These are phyloP conservation scores for Rhizoclosmatium sp. DNA, from an alignment of 192 early-diverging fungal species.

Conservation along the genomic window DNA sequence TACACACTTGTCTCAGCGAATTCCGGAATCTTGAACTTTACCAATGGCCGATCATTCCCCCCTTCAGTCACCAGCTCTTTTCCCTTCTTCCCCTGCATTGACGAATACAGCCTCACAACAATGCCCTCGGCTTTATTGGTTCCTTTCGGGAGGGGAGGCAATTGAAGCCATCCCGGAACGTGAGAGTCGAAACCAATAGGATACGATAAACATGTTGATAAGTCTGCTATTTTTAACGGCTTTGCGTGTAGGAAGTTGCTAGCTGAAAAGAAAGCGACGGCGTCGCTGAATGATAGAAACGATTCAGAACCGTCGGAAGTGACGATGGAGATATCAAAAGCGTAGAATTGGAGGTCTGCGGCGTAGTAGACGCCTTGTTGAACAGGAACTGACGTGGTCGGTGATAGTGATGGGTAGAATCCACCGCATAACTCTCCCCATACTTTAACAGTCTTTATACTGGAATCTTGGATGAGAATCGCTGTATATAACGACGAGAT, in stretches of 20 bases:
- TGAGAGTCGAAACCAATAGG: background rate
- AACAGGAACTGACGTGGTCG: background rate
- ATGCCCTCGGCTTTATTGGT: conserved; percentile 12
- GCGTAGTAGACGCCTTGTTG: background rate
- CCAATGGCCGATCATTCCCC: background rate
- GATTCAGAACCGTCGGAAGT: background rate
- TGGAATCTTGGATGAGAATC: no score
- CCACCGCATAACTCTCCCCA: conserved; percentile 1
- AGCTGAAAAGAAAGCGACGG: background rate
- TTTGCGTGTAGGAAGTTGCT: background rate
- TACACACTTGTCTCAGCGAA: background rate
- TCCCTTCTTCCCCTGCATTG: background rate
- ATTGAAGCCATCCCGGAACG: background rate
- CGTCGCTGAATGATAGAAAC: background rate
- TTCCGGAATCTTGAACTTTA: conserved; percentile 9
- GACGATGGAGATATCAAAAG: background rate
- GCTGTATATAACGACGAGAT: no score
- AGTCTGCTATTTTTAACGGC: background rate
- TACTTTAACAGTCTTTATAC: background rate
- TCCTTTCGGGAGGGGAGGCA: background rate
- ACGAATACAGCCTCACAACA: background rate
- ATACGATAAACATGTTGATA: background rate
- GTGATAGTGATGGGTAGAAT: background rate
- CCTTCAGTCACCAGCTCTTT: background rate
- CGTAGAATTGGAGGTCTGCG: background rate